These are phyloP conservation scores for Syzygium syzygioides DNA, from an alignment of 441 rosid genomes.

Conservation along the genomic window DNA sequence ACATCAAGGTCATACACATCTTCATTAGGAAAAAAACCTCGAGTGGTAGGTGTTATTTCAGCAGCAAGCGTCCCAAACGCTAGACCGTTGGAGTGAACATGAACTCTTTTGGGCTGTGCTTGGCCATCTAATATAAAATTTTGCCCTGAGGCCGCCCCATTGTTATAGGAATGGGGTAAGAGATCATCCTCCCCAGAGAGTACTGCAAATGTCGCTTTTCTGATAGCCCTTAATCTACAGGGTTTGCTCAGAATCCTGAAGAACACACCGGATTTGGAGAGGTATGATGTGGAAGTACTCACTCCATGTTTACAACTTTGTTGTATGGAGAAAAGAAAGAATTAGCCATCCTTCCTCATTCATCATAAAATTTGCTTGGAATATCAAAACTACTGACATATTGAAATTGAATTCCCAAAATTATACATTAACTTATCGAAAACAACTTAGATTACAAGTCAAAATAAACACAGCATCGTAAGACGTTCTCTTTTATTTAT, in stretches of 20 bases:
- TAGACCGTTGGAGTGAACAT: conserved; percentile 41
- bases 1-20: conserved; percentile 46
- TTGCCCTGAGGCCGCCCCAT: conserved; percentile 9
- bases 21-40: conserved; percentile 19
- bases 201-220: conserved; percentile 30
- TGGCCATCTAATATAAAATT: conserved; percentile 4
- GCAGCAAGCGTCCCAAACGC: conserved; percentile 50
- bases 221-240: conserved; percentile 18
- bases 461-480: not conserved
- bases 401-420: not conserved
- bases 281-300: conserved; percentile 10
- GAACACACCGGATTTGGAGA: conserved; percentile 5
- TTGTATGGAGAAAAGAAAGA: conserved; percentile 8
- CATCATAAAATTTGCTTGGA: not conserved
- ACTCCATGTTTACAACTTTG: conserved; percentile 13
- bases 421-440: not conserved
- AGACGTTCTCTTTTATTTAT: not conserved
- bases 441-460: not conserved
- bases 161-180: conserved; percentile 31
- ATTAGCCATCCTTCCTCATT: not conserved
- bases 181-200: conserved; percentile 50
- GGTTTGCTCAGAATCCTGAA: conserved; percentile 9
- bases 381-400: not conserved
- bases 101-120: conserved; percentile 19
- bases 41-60: conserved; percentile 37